Evolutionary conservation across 2,329 filamentous ascomycete species (phyloP).

Genomic region (Penicillium palitans): DNA sequence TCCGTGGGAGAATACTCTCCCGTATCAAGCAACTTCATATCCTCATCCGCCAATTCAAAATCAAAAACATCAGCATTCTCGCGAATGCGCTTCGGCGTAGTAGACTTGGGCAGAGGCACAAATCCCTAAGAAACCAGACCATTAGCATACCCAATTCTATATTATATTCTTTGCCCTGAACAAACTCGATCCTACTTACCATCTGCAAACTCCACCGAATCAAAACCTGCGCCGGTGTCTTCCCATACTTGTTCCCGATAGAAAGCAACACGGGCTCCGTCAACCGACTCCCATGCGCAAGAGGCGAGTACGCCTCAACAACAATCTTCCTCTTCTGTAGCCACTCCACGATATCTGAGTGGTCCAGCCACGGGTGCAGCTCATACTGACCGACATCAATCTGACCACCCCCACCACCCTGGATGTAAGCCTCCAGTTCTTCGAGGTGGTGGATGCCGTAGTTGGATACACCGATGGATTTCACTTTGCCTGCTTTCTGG

Average conservation of each 20-base stretch:
- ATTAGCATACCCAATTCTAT: background rate
- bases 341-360: constrained; percentile 63
- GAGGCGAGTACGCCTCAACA: constrained; percentile 77
- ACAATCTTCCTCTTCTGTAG: constrained; percentile 67
- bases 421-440: constrained; percentile 59
- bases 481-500: constrained; percentile 68
- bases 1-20: constrained; percentile 58
- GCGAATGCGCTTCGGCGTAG: constrained; percentile 59
- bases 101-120: constrained; percentile 64
- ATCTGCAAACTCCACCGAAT: constrained; percentile 78
- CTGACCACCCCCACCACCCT: constrained; percentile 59
- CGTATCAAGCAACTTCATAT: constrained; percentile 59
- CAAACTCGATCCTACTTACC: constrained; percentile 53
- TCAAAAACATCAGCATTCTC: constrained; percentile 62
- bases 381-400: constrained; percentile 80
- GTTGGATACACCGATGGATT: constrained; percentile 73
- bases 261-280: constrained; percentile 62
- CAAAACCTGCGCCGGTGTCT: constrained; percentile 71
- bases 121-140: constrained; percentile 49
- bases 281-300: constrained; percentile 71
- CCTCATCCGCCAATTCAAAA: constrained; percentile 59
- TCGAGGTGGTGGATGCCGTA: constrained; percentile 74
- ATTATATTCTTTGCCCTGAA: background rate
- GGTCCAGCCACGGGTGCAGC: constrained; percentile 79
- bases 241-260: constrained; percentile 67